A percentile compares a stretch with the other conserved stretches of the same genome.
These are phyloP conservation scores for Suzukiozyma palmioleophila DNA, from an alignment of 1,139 yeast species.

Conservation along the genomic window DNA sequence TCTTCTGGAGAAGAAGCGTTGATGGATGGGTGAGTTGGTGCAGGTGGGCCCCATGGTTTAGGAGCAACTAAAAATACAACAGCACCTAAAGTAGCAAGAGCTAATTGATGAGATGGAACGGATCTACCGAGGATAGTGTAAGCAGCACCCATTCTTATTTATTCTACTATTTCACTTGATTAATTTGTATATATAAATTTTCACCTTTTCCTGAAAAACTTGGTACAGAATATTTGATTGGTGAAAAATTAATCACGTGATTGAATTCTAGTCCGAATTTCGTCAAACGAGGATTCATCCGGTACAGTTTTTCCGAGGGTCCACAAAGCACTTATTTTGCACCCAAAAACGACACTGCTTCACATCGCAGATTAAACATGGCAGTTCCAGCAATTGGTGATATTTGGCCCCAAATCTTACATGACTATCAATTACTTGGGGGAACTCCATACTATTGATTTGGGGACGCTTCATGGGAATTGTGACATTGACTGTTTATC, in stretches of 20 bases:
- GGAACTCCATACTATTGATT: conserved; percentile 8
- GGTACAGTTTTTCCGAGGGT: neutral
- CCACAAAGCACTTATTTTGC: neutral
- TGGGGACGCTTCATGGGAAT: conserved; percentile 11
- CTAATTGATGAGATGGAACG: conserved; percentile 69
- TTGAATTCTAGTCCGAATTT: neutral
- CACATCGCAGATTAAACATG: too few species aligned
- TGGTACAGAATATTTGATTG: neutral
- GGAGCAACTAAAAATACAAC: conserved; percentile 57
- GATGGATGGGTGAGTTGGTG: conserved; percentile 61
- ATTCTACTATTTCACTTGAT: neutral
- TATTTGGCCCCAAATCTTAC: too few species aligned
- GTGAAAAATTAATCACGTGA: conserved; percentile 1
- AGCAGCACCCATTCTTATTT: conserved; percentile 64
- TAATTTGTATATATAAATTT: neutral
- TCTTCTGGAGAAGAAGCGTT: conserved; percentile 83
- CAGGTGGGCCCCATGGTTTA: conserved; percentile 66
- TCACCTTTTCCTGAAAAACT: conserved; percentile 2
- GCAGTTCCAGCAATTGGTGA: too few species aligned
- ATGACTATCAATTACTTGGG: neutral
- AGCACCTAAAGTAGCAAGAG: conserved; percentile 64
- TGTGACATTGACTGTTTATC: conserved; percentile 7
- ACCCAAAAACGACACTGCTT: neutral
- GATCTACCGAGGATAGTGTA: conserved; percentile 74
- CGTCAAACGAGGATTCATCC: neutral